phyloP scores from a whole-genome alignment of 2,329 filamentous ascomycete species.

The Aspergillus pseudoterreus region DNA sequence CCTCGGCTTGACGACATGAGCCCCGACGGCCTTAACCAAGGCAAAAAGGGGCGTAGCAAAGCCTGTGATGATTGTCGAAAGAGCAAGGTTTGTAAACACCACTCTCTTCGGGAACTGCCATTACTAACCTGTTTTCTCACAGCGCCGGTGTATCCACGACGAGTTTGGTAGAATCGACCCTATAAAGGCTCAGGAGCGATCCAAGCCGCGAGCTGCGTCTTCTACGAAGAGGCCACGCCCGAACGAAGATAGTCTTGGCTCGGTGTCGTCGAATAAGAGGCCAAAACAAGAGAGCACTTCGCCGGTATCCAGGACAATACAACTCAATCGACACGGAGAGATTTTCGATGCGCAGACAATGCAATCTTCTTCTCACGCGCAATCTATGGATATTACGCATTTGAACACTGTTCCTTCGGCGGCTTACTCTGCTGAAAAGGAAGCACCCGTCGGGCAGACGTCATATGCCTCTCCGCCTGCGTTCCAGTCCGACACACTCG shows the following conservation, averaged over 20 bases:
- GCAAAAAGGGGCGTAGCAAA: slow-evolving; percentile 58
- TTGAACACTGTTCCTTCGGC: slow-evolving; percentile 8
- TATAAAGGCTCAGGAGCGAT: slow-evolving; percentile 59
- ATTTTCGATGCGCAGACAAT: slow-evolving; percentile 12
- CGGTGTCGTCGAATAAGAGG: slow-evolving; percentile 25
- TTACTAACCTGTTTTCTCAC: slow-evolving; percentile 15
- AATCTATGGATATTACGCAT: not conserved
- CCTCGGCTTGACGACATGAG: slow-evolving; percentile 28
- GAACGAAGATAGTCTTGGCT: slow-evolving; percentile 36
- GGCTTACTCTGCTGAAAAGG: slow-evolving; percentile 16
- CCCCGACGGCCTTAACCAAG: slow-evolving; percentile 36
- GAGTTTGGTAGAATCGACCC: slow-evolving; percentile 63
- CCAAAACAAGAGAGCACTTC: slow-evolving; percentile 33
- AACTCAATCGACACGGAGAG: slow-evolving; percentile 20
- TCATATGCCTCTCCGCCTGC: slow-evolving; percentile 37
- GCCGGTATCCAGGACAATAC: slow-evolving; percentile 19
- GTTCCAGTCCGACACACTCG: slow-evolving; percentile 32
- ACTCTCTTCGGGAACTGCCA: not conserved
- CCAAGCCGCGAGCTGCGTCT: slow-evolving; percentile 56
- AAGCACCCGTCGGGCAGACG: slow-evolving; percentile 19
- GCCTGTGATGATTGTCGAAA: slow-evolving; percentile 65
- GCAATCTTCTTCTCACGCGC: slow-evolving; percentile 8
- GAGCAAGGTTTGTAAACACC: slow-evolving; percentile 54
- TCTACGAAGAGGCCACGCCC: slow-evolving; percentile 52
- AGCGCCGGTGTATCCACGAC: slow-evolving; percentile 66